A percentile compares a stretch with the other conserved stretches of the same genome.
Conservation (phyloP, 352 stramenopile species). For the Lagenidium sp. region DNA sequence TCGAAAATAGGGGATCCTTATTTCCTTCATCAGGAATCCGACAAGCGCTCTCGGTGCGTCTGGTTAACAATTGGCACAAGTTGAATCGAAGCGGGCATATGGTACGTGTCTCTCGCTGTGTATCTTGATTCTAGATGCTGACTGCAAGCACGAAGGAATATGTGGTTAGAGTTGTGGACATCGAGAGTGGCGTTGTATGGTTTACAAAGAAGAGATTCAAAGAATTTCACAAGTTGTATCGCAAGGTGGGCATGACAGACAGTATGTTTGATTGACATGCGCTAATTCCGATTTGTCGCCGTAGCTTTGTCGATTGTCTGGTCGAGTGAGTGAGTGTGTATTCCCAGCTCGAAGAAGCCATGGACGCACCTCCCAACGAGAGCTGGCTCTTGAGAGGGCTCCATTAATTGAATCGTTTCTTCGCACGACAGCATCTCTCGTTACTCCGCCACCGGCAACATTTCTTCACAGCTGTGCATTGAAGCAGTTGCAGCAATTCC, state of each 20-base stretch:
- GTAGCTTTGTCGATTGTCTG: conserved; percentile 62
- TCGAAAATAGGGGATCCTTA: too few species aligned
- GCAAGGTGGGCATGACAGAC: conserved; percentile 33
- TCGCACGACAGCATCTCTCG: conserved; percentile 51
- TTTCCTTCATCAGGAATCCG: conserved; percentile 37
- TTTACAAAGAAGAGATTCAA: conserved; percentile 77
- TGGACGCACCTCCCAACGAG: conserved; percentile 40
- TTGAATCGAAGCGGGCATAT: conserved; percentile 49
- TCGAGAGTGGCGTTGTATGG: conserved; percentile 81
- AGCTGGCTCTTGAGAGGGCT: conserved; percentile 56
- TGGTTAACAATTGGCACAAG: conserved; percentile 60
- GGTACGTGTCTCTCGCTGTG: conserved; percentile 20
- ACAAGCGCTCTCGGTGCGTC: conserved; percentile 66
- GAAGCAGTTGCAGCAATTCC: conserved; percentile 75
- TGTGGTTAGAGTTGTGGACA: conserved; percentile 75
- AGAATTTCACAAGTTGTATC: conserved; percentile 75
- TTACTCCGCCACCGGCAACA: conserved; percentile 65
- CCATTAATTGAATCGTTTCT: conserved; percentile 76
- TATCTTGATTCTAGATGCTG: too few species aligned
- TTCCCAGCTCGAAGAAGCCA: conserved; percentile 61
- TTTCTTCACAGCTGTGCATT: conserved; percentile 65
- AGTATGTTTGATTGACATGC: not conserved
- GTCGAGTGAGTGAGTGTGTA: conserved; percentile 47
- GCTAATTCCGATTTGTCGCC: not conserved
- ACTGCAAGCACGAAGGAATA: conserved; percentile 42